Percentiles rank a stretch among this genome's conserved stretches.
Conservation (phyloP, 2,329 filamentous ascomycete genomes). For the Neopestalotiopsis clavispora region DNA sequence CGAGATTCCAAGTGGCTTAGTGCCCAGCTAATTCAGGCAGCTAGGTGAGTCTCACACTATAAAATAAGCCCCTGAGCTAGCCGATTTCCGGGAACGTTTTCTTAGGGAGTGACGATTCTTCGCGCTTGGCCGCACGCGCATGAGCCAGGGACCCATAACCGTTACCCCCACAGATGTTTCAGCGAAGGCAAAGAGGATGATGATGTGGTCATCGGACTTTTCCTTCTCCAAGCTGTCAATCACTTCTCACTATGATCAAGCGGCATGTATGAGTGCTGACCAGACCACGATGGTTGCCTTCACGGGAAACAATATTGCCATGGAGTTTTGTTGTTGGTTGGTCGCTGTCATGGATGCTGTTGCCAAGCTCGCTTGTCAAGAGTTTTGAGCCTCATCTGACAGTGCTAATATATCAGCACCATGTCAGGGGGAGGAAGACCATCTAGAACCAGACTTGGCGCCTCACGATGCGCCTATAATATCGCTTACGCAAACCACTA, state of each 20-base stretch:
- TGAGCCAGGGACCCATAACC: conserved; percentile 2
- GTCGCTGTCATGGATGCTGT: not conserved
- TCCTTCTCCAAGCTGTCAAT: not conserved
- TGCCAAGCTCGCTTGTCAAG: conserved; percentile 12
- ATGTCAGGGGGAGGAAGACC: not conserved
- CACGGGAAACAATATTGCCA: not conserved
- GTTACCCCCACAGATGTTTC: conserved; percentile 9
- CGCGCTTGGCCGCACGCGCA: not conserved
- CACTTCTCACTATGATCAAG: not conserved
- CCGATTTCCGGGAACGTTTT: not conserved
- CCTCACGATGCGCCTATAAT: conserved; percentile 7
- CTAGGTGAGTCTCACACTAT: not conserved
- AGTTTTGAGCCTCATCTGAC: conserved; percentile 10
- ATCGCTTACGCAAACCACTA: conserved; percentile 2
- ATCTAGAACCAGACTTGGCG: not conserved
- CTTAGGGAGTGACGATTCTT: not conserved
- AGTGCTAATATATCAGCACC: not conserved
- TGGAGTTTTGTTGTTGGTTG: not conserved
- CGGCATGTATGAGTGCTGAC: not conserved
- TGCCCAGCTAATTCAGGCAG: not conserved
- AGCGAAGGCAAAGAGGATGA: conserved; percentile 9
- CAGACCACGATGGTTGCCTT: not conserved
- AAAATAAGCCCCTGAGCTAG: conserved; percentile 1
- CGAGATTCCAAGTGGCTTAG: not conserved
- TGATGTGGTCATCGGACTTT: conserved; percentile 5